Conservation (phyloP, 164 flowering plant genomes). For the Cinnamomum chago region DNA sequence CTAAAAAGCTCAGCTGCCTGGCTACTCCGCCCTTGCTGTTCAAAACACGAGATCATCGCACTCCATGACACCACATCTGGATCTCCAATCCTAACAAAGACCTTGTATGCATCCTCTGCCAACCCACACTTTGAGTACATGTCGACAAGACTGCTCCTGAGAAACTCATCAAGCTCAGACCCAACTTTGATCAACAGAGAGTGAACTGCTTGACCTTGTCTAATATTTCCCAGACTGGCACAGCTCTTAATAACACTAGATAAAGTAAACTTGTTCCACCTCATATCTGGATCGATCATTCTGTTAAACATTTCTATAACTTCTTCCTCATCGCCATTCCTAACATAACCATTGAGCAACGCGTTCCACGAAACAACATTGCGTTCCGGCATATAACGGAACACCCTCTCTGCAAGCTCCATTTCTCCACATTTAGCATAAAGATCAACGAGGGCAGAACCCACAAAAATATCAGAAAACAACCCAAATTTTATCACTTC, state of each 20-base stretch:
- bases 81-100: conserved; percentile 30
- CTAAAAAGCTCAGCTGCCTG: conserved; percentile 32
- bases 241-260: conserved; percentile 44
- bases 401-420: conserved; percentile 36
- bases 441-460: conserved; percentile 49
- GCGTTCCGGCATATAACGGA: conserved; percentile 29
- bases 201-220: conserved; percentile 37
- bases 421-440: conserved; percentile 51
- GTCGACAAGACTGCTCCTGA: conserved; percentile 42
- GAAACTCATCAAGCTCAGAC: conserved; percentile 28
- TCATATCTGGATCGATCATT: conserved; percentile 34
- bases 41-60: conserved; percentile 40
- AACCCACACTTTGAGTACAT: conserved; percentile 56
- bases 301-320: conserved; percentile 29
- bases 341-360: conserved; percentile 49
- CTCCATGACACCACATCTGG: conserved; percentile 53
- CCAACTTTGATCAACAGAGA: conserved; percentile 34
- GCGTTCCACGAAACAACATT: conserved; percentile 50
- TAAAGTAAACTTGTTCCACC: conserved; percentile 37
- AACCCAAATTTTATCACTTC: conserved; percentile 39
- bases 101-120: conserved; percentile 38
- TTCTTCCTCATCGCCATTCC: conserved; percentile 27
- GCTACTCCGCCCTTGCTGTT: conserved; percentile 30
- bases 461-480: conserved; percentile 39
- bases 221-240: conserved; percentile 25